phyloP scores from a whole-genome alignment of 345 rosid genomes.

The Geranium brycei region DNA sequence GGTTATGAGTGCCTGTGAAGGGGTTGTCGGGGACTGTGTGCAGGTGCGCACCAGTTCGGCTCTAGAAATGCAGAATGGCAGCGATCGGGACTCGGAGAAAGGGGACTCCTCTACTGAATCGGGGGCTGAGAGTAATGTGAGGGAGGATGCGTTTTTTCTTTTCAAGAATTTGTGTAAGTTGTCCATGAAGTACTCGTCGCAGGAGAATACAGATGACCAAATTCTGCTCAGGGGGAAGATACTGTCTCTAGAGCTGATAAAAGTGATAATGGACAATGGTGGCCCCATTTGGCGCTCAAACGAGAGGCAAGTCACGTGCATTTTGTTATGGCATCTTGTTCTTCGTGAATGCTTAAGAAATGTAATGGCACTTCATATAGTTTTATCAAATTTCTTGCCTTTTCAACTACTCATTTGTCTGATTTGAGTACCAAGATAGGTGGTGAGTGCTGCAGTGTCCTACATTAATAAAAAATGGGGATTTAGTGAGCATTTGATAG shows the following conservation, averaged over 20 bases:
- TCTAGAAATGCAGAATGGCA: slow-evolving; percentile 32
- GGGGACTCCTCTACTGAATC: slow-evolving; percentile 8
- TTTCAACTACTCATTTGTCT: too few relatives aligned
- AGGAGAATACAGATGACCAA: slow-evolving; percentile 82
- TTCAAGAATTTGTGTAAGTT: slow-evolving; percentile 79
- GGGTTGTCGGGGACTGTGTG: slow-evolving; percentile 29
- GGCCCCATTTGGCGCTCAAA: slow-evolving; percentile 67
- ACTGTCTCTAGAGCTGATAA: slow-evolving; percentile 67
- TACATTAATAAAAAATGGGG: too few relatives aligned
- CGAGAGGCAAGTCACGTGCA: slow-evolving; percentile 46
- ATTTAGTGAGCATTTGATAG: too few relatives aligned
- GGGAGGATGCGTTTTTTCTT: slow-evolving; percentile 77
- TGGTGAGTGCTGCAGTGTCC: too few relatives aligned
- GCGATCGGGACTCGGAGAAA: neutral
- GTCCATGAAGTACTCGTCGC: slow-evolving; percentile 88
- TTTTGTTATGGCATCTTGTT: neutral
- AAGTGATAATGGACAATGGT: slow-evolving; percentile 57
- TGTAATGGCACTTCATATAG: too few relatives aligned
- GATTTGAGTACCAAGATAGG: too few relatives aligned
- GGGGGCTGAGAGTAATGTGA: slow-evolving; percentile 38
- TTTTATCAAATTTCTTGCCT: too few relatives aligned
- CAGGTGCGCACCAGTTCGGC: slow-evolving; percentile 8
- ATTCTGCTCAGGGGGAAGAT: slow-evolving; percentile 84
- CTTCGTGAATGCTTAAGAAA: too few relatives aligned
- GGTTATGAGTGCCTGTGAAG: slow-evolving; percentile 55